These are phyloP conservation scores for Talaromyces sp. DNA, from an alignment of 2,329 filamentous ascomycete species.

Conservation along the genomic window DNA sequence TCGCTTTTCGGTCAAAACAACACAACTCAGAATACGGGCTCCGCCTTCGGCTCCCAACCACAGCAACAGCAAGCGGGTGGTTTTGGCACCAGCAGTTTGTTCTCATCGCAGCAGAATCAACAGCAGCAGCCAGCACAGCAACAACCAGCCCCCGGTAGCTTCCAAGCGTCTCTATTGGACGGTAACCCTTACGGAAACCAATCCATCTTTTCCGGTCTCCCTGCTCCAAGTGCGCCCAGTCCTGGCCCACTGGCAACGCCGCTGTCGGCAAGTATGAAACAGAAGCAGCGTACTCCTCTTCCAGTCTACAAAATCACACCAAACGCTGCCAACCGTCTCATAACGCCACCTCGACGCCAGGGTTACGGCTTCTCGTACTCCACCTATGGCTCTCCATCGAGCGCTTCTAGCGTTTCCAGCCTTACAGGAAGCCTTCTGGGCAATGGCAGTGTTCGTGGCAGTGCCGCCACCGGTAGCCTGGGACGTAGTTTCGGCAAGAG, in stretches of 20 bases:
- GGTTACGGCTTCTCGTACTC: constrained; percentile 93
- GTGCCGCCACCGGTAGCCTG: constrained; percentile 49
- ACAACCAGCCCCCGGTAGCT: constrained; percentile 44
- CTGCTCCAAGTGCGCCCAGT: constrained; percentile 58
- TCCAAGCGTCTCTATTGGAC: constrained; percentile 76
- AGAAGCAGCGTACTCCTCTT: constrained; percentile 71
- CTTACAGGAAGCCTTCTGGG: constrained; percentile 61
- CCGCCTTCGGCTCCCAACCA: constrained; percentile 52
- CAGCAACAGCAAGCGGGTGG: constrained; percentile 29
- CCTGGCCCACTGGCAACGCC: constrained; percentile 91
- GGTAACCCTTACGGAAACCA: constrained; percentile 86
- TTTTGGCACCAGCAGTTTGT: constrained; percentile 41
- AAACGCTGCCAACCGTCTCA: constrained; percentile 69
- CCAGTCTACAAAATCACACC: constrained; percentile 86
- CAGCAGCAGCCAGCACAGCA: constrained; percentile 47
- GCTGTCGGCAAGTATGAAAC: constrained; percentile 68
- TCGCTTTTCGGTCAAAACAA: constrained; percentile 42
- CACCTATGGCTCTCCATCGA: constrained; percentile 76
- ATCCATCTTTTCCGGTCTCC: constrained; percentile 73
- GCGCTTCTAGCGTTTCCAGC: constrained; percentile 64
- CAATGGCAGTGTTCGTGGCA: constrained; percentile 26
- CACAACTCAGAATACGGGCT: constrained; percentile 33
- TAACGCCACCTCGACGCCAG: constrained; percentile 72
- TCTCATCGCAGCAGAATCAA: constrained; percentile 51
- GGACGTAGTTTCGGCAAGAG: constrained; percentile 76